phyloP scores from a whole-genome alignment of 768 basidiomycete species.

The Lactarius sanguifluus region DNA sequence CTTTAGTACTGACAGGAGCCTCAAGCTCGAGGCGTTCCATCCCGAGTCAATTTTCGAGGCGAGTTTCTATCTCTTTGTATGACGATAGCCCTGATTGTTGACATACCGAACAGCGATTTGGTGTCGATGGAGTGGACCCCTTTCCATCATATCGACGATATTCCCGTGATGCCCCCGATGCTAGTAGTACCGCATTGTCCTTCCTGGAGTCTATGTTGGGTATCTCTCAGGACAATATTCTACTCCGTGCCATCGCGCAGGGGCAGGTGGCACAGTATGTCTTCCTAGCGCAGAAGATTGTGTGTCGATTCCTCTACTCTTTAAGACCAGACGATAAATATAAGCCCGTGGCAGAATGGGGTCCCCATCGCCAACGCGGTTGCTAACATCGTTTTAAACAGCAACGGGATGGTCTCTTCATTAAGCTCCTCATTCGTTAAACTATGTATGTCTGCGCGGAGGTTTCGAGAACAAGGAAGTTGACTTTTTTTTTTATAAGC shows the following conservation, averaged over 20 bases:
- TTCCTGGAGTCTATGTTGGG: constrained; percentile 32
- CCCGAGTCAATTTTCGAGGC: constrained; percentile 35
- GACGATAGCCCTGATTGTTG: not conserved
- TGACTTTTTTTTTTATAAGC: not conserved
- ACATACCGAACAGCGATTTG: constrained; percentile 31
- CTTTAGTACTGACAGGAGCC: constrained; percentile 18
- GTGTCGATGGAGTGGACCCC: constrained; percentile 30
- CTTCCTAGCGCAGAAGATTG: constrained; percentile 33
- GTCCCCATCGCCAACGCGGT: constrained; percentile 43
- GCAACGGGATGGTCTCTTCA: constrained; percentile 42
- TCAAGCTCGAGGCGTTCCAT: constrained; percentile 33
- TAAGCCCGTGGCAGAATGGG: constrained; percentile 32
- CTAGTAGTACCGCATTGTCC: constrained; percentile 30
- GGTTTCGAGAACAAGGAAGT: not conserved
- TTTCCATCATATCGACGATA: constrained; percentile 27
- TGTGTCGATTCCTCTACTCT: constrained; percentile 10
- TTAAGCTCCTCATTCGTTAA: constrained; percentile 50
- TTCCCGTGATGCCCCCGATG: constrained; percentile 24
- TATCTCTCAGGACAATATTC: constrained; percentile 24
- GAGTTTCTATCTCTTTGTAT: not conserved
- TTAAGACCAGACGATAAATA: not conserved
- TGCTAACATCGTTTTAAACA: constrained; percentile 46
- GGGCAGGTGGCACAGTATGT: constrained; percentile 28
- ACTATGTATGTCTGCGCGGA: constrained; percentile 35
- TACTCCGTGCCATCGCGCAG: constrained; percentile 27